Base-by-base conservation (phyloP, 1,284 basidiomycete species). In the Pseudozyma sp. region DNA sequence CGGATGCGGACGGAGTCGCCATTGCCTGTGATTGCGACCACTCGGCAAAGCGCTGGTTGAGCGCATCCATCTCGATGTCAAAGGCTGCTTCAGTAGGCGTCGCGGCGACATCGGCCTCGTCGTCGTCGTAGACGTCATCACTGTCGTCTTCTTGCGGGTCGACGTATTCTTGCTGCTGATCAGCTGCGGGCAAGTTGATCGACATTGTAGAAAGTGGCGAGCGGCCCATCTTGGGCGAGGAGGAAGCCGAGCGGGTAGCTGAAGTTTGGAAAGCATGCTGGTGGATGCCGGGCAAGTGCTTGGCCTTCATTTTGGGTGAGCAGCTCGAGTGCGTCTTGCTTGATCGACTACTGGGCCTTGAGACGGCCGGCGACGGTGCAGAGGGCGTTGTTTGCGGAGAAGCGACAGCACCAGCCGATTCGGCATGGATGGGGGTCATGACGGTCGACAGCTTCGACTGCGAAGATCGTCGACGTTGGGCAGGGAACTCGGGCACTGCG, bases 41-140 rank as follows among this genome's bases (percentile, higher is more conserved):
- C 11, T 73, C 52, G n/a, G 59, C 69, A 49, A 72, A 72, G 7
- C 64, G 59, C 33, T 62, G 51, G 35, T 64, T 72, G 63, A 72
- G 69, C 1, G 69, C 61, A 37, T 68, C 70, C 61, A 73, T 73
- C 43, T 73, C 70, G 4, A 64, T 57, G 24, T 74, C 71, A 39
- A 69, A 70, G 6, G 57, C 58, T 19, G 39, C 57, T 42, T 57
- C 51, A 10, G 48, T 16, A 13, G 55, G 51, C 4, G 55, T 54
- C 16, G 52, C 46, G 51, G 43, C 43, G 33, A 35, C 19, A 17
- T 33, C 35, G 13, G 48, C 45, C 30, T 52, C 48, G 16, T 55
- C 48, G 31, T 48, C 53, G 17, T 46, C 39, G 14, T 51, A 42
- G 14, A 31, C 14, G 2, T 57, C 37, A 13, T 50, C 31, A 16